Evolutionary conservation across 2,329 filamentous ascomycete genomes (phyloP), one percentile per base, ranked within the genome.

Genomic region (Aspergillus clavatus): DNA sequence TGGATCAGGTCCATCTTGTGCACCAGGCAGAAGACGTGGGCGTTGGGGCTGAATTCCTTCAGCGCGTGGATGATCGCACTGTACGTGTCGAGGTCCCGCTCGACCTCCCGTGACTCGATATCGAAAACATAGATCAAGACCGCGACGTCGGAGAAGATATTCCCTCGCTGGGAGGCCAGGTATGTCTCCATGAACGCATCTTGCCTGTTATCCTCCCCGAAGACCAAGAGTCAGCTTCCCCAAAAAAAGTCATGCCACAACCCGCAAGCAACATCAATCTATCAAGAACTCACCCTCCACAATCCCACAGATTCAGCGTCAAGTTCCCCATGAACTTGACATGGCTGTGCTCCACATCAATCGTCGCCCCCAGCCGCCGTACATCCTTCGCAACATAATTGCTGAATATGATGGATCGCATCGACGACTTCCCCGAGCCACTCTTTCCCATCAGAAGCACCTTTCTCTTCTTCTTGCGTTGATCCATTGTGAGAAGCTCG

Each of bases 91-190:
- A 97, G 81, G 66, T 98, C 93, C 58, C 89, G 86, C 51, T 93
- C 87, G 59, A 95, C 89, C 67, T 97, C 93, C 64, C 89, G 86
- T 14, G 88, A 95, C 68, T 97, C 93, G 56, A 97, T 94, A 67
- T 98, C 93, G 72, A 98, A 98, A 68, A 98, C 93, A 74, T 98
- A 98, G 69, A 98, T 97, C 47, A 98, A 81, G 41, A 97, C 93
- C 40, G 90, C 91, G 50, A 96, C 93, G 66, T 93, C 91, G 62
- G 85, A 89, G 73, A 98, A 98, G 68, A 98, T 91, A 71, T 97
- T 93, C 45, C 89, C 84, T 48, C 93, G 87, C 72, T 97, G 93
- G 61, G 94, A 88, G 12, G 87, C 90, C 50, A 98, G 84, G 73
- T 97, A 98, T 68, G 95, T 96, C 65, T 97, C 93, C 78, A 95